Evolutionary conservation across 305 asterid species (phyloP), one percentile per base, ranked within the genome.

Genomic region (Andrographis paniculata): DNA sequence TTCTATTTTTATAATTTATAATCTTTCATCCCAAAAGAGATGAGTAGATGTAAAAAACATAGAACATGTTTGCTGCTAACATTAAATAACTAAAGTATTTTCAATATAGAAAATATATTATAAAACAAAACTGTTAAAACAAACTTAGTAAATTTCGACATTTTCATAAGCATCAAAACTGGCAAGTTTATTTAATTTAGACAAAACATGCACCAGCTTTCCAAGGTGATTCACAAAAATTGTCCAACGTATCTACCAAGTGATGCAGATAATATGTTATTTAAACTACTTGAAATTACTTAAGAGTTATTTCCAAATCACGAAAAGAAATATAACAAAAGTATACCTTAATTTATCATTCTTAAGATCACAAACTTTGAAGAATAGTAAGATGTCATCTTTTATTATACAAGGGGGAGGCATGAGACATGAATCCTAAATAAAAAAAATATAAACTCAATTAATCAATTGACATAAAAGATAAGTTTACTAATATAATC

Each of bases 111-210:
- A n/a, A n/a, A n/a, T n/a, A n/a, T n/a, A n/a, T n/a, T n/a, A n/a
- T 24, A 24, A 24, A 24, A 4, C 30, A 24, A 8, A 3, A 3
- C n/a, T n/a, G n/a, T n/a, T n/a, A 24, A n/a, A 52, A 52, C 71
- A 43, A 55, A 71, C 78, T 74, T 71, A 62, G 17, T 42, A 63
- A 28, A 71, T 68, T 36, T 60, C 71, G 49, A 71, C 63, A 52
- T 60, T 69, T 63, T 67, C 66, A 60, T 67, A 71, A 1, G 71
- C 66, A 35, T 59, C 63, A 44, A 43, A 71, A 33, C 64, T 69
- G 56, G 62, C 70, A 53, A 55, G 61, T 56, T 45, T 61, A 56
- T 63, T 71, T 45, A 71, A 68, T 39, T 69, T 57, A 17, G 49
- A 10, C 60, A 67, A 42, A 53, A 67, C 63, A 33, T 63, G 69